Base-by-base conservation (phyloP, 1,284 basidiomycete species). In the Cryptococcus deneoformans region DNA sequence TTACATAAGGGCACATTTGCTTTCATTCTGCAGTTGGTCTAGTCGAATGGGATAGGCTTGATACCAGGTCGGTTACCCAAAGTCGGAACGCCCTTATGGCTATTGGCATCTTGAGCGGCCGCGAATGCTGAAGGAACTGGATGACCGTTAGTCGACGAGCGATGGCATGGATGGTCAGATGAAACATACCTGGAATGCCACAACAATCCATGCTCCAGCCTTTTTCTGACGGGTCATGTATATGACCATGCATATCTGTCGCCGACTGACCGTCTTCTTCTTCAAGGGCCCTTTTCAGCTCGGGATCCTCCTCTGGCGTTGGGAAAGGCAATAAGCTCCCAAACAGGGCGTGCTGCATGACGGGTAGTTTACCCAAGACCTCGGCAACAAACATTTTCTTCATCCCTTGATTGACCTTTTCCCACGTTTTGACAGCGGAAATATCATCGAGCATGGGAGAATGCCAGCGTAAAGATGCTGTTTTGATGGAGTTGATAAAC, bases 381-480 rank as follows among this genome's bases (percentile, higher is more conserved):
- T 99, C 94, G 39, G 92, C 94, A 43, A 83, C 83, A 78, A 94
- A 98, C 95, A 99, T 99, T 78, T 98, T 99, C 75, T 90, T 83
- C 92, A 99, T 97, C 9, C 95, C 96, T n/a, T 83, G 79, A 75
- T 99, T 97, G 63, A 98, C 92, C 76, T 98, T 98, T 70, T 89
- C 87, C 94, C 94, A 98, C 1, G 91, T 90, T 78, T 94, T 96
- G 54, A 96, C 95, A 4, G 87, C 92, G 0, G 92, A 95, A 60
- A 99, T 99, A 73, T 98, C 95, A 72, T 98, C 92, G 10, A 99
- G 84, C 95, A 99, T 99, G 0, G 95, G 96, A 0, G 92, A 97
- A 79, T 99, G 96, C 96, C 95, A 99, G 51, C 94, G 84, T 2
- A 99, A 81, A 0, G 92, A 93, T 0, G 93, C 93, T 0, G 93